A percentile compares a stretch with the other conserved stretches of the same genome.
phyloP scores from a whole-genome alignment of 768 basidiomycete species.

The Gymnopilus junonius region DNA sequence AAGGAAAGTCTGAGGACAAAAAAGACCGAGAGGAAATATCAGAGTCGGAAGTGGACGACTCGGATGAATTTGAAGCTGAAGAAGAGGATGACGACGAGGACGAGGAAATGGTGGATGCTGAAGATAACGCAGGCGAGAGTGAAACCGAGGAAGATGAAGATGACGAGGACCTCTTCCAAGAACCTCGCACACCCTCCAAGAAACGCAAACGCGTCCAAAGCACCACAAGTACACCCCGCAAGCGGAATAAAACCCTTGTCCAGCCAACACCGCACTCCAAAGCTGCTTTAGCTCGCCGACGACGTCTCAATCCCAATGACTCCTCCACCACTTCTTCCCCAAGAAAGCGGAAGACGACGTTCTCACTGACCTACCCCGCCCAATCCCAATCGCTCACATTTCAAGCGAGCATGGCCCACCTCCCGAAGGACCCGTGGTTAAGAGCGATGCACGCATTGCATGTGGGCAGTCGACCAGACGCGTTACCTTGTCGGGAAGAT shows the following conservation, averaged over 20 bases:
- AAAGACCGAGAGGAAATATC: conserved; percentile 24
- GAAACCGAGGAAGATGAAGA: conserved; percentile 29
- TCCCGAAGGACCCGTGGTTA: conserved; percentile 81
- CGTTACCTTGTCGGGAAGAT: conserved; percentile 85
- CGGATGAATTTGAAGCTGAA: conserved; percentile 26
- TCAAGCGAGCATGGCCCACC: conserved; percentile 46
- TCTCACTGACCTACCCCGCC: conserved; percentile 28
- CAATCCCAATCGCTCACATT: conserved; percentile 37
- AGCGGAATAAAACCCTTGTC: conserved; percentile 42
- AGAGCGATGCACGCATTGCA: conserved; percentile 91
- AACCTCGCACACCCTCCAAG: conserved; percentile 57
- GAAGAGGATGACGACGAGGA: conserved; percentile 30
- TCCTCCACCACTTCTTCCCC: conserved; percentile 28
- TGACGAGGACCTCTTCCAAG: conserved; percentile 27
- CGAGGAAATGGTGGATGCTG: conserved; percentile 25
- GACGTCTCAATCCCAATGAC: no score
- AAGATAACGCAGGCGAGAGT: conserved; percentile 31
- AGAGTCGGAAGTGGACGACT: conserved; percentile 33
- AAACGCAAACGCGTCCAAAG: conserved; percentile 59
- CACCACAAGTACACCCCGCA: conserved; percentile 23
- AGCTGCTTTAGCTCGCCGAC: conserved; percentile 58
- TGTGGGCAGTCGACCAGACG: conserved; percentile 90
- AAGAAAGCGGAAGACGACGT: conserved; percentile 30
- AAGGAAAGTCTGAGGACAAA: conserved; percentile 1
- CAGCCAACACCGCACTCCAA: conserved; percentile 81